Base-by-base conservation (phyloP, 1,284 basidiomycete genomes). In the Irpex sp. region DNA sequence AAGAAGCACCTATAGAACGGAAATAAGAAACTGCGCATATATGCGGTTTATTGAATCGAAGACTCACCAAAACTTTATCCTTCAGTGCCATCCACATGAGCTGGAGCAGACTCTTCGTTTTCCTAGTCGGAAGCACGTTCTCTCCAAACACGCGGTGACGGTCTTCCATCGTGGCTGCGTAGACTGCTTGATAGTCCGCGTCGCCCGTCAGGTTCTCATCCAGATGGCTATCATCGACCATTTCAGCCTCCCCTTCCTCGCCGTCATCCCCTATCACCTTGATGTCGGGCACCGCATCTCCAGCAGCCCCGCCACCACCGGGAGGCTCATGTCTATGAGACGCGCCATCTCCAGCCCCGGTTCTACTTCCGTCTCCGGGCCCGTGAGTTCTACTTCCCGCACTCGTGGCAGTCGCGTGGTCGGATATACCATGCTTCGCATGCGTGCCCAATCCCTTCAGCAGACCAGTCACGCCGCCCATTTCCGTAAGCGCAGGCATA, bases 11-110 rank as follows among this genome's bases (percentile, higher is more conserved):
- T 95, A 72, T 39, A 64, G 21, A 8, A 50, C 8, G 7, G 49
- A 7, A 3, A 56, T 36, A 55, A 19, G 17, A 50, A 54, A 46
- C 21, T 43, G 7, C 49, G 35, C 55, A 43, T 9, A 31, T 26
- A 59, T 63, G 31, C 55, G 15, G 46, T n/a, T 47, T 13, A 21
- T 51, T 6, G n/a, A n/a, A 15, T 51, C 6, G 46, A 55, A 37
- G 17, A 58, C 59, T 51, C 67, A 93, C 92, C 76, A 98, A 78
- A 68, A 98, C 93, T 80, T 96, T 98, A 78, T 98, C 97, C 77
- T 97, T 94, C 72, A 98, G 80, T 1, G 97, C 96, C 39, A 92
- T 77, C 92, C 92, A 97, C 94, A 98, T 98, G 49, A 99, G 83
- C 67, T 84, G 79, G 53, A 95, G 79, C 17, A 99, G 80, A 33